A percentile compares a stretch with the other conserved stretches of the same genome.
These are phyloP conservation scores for Tetracentron sinense DNA, from an alignment of 164 flowering plant genomes.

Conservation along the genomic window DNA sequence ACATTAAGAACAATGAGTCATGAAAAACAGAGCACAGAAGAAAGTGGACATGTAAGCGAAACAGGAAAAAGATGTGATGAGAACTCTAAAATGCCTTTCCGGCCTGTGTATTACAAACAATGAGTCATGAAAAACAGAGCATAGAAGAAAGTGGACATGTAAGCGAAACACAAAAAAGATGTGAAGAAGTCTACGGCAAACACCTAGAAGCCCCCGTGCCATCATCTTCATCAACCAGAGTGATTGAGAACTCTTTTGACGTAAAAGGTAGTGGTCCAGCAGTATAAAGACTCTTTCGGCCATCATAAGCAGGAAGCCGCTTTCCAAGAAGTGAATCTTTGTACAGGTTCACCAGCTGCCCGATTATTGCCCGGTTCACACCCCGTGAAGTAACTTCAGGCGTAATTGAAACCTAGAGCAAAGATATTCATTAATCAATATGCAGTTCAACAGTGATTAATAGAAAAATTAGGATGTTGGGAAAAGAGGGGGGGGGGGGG, in stretches of 20 bases:
- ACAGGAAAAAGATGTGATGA: slow-evolving; percentile 81
- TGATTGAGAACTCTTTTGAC: slow-evolving; percentile 62
- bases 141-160: neutral
- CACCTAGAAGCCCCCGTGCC: slow-evolving; percentile 68
- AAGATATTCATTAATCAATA: neutral
- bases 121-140: neutral
- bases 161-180: slow-evolving; percentile 75
- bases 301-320: slow-evolving; percentile 97
- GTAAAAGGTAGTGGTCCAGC: slow-evolving; percentile 94
- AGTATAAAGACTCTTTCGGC: slow-evolving; percentile 88
- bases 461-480: neutral
- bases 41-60: slow-evolving; percentile 26
- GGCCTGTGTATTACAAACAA: slow-evolving; percentile 45
- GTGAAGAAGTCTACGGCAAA: slow-evolving; percentile 20
- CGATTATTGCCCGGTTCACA: slow-evolving; percentile 88
- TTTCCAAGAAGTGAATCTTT: slow-evolving; percentile 78
- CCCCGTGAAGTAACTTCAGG: slow-evolving; percentile 88
- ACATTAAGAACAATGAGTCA: slow-evolving; percentile 11
- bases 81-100: slow-evolving; percentile 69
- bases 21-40: neutral
- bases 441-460: neutral
- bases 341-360: slow-evolving; percentile 58
- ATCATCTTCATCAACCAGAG: slow-evolving; percentile 80
- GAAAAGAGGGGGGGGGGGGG: neutral
- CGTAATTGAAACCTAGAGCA: slow-evolving; percentile 68